A percentile compares a stretch with the other conserved stretches of the same genome.
Evolutionary conservation across 164 flowering plant genomes (phyloP).

Genomic region (Kalanchoe fedtschenkoi): DNA sequence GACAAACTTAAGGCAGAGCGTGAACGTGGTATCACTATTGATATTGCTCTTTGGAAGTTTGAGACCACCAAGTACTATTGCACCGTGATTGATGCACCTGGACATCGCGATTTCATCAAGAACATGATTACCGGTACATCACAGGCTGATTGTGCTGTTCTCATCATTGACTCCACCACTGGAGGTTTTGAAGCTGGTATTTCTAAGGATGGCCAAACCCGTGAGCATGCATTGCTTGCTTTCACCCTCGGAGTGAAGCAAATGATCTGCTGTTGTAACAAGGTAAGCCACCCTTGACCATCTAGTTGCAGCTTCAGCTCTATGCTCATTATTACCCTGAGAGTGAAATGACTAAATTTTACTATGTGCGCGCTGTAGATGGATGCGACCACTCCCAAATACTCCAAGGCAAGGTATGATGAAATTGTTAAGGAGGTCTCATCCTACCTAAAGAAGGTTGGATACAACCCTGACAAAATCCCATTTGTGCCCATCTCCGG

Average conservation of each 20-base stretch:
- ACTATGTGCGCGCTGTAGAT: constrained; percentile 16
- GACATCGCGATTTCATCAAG: constrained; percentile 49
- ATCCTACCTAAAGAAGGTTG: constrained; percentile 72
- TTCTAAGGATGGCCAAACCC: constrained; percentile 54
- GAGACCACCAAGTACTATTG: constrained; percentile 53
- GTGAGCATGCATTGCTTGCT: constrained; percentile 49
- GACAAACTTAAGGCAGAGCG: constrained; percentile 59
- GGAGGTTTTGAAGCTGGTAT: constrained; percentile 50
- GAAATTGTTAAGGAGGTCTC: constrained; percentile 75
- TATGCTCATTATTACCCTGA: background rate
- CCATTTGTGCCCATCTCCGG: constrained; percentile 75
- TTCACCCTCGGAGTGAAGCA: constrained; percentile 51
- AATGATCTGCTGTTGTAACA: constrained; percentile 56
- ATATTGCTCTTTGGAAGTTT: constrained; percentile 43
- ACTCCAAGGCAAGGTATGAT: constrained; percentile 48
- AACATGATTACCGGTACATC: constrained; percentile 61
- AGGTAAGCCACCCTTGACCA: constrained; percentile 13
- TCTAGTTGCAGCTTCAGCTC: background rate
- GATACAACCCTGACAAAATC: constrained; percentile 73
- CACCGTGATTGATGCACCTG: constrained; percentile 52
- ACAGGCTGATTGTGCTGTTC: constrained; percentile 56
- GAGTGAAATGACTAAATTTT: background rate
- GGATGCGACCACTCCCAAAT: constrained; percentile 57
- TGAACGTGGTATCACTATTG: constrained; percentile 52
- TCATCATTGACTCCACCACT: constrained; percentile 51